Base-by-base conservation (phyloP, 179 eudicot genomes). In the Drosera spatulata region DNA sequence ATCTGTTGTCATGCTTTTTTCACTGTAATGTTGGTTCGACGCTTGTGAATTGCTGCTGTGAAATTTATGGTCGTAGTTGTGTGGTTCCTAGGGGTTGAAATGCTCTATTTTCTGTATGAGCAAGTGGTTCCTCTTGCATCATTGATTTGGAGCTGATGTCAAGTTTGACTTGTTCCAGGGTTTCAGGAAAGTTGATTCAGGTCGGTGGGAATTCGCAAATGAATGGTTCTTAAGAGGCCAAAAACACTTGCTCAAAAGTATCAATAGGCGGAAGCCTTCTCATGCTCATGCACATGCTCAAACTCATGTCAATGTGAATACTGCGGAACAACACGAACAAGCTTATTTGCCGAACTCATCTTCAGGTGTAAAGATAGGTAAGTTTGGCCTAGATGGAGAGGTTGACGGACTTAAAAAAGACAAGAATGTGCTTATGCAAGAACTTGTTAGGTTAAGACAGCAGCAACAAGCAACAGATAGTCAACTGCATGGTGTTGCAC, bases 361-460 rank as follows among this genome's bases (percentile, higher is more conserved):
- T 43, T 15, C 77, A 13, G 72, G 77, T 56, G 71, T 72, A 48
- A 77, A 72, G 69, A 64, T 76, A 37, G 77, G 77, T 63, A 76
- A 69, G 55, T 76, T 72, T 59, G 80, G 71, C 38, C 44, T 76
- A 53, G 77, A 76, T 43, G 71, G 69, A 44, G 74, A 76, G 59
- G 77, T 76, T 69, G 77, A 76, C 6, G 50, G 66, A 52, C 80
- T 76, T 62, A 72, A 72, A 69, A 69, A 74, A 52, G 80, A 76
- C 74, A 76, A 76, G 61, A 69, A 76, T 60, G 69, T 66, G 63
- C 74, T 76, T 57, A 69, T 72, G 74, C 80, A 76, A 66, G 69
- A 76, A 66, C 74, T 76, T 59, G 69, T 72, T 41, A 69, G 80
- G 71, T 53, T 76, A 53, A 69, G 77, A 60, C 77, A 76, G 50